Evolutionary conservation across 169 alveolate species (phyloP), one percentile per base, ranked within the genome.

Genomic region (Cryptosporidium parvum): DNA sequence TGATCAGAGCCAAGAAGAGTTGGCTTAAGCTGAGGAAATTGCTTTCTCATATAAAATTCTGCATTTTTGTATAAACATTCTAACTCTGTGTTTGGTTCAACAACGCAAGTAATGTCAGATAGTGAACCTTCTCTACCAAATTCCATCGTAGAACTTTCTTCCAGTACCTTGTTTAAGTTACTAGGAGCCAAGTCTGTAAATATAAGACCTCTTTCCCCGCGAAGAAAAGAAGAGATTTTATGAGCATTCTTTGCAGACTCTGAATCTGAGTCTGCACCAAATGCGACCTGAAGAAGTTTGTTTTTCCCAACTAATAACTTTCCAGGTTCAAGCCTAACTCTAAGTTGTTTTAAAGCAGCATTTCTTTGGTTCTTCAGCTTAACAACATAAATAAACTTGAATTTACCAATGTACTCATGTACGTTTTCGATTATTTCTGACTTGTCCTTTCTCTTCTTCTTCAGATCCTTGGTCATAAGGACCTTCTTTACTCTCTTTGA

Each of bases 281-380:
- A 92, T 21, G 95, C 95, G 72, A 93, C 73, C 70, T 91, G 94
- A 89, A 93, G 85, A 70, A 93, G 94, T 70, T 93, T 93, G 93
- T 93, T 93, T 65, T 93, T 93, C 45, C 95, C 95, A 37, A 67
- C 48, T 7, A 72, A 45, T 7, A 68, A 31, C 85, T 93, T 80
- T 9, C 95, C 95, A 3, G 95, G 95, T 48, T 70, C 68, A 18
- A 93, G 75, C 16, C 85, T 92, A 9, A 45, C 42, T 37, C 95
- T 67, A 1, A 93, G 92, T 23, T 71, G 72, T 39, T 93, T 93
- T 35, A 93, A 84, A 14, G 94, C 91, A 31, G 95, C 70, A 86
- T 93, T 93, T 31, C 95, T 84, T 67, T 93, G 95, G 67, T 93
- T 92, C 85, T 33, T 59, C 35, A 93, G 91, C 42, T 91, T 84